Base-by-base conservation (phyloP, 2,329 filamentous ascomycete species). In the Fusarium nisikadoi region DNA sequence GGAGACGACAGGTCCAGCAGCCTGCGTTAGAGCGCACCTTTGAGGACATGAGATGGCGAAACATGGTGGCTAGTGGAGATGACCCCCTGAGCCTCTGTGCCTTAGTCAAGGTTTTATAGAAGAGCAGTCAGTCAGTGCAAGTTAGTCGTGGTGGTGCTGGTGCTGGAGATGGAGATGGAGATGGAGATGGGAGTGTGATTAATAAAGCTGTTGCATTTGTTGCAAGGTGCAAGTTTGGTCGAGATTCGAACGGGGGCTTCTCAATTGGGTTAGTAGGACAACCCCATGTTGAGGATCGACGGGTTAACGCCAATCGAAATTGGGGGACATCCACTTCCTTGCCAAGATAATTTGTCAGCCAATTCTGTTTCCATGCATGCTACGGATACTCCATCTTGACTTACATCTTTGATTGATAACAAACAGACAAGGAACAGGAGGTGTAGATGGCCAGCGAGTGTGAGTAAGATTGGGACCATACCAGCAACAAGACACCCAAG, bases 1-100 rank as follows among this genome's bases (percentile, higher is more conserved):
- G 85, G 16, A 90, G 82, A 27, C 88, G 85, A 73, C 89, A 91
- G 5, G 88, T 90, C 87, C 87, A 90, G 76, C 88, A 90, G 65
- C 87, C 87, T 12, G 82, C 83, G 54, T 82, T 82, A 65, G 82
- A 84, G 43, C 84, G 81, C 33, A 81, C 74, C 64, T 78, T 78
- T 65, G 75, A 71, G 27, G 71, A 74, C 74, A 78, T 78, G 62
- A 78, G 72, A 70, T 77, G 73, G 42, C 76, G 76, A 60, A 78
- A 73, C 76, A 78, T 78, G 68, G 19, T 52, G 54, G 38, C n/a
- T 27, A n/a, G 31, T n/a, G 27, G 33, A 46, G 49, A 46, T 17
- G 31, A 19, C 6, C 64, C 38, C 64, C 52, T 38, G 45, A 14
- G 33, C 64, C 33, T 17, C 20, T 20, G n/a, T 13, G 33, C 27